Percentiles rank a stretch among this genome's conserved stretches.
Evolutionary conservation across 331 rosid genomes (phyloP).

Genomic region (Rosa hybrid): DNA sequence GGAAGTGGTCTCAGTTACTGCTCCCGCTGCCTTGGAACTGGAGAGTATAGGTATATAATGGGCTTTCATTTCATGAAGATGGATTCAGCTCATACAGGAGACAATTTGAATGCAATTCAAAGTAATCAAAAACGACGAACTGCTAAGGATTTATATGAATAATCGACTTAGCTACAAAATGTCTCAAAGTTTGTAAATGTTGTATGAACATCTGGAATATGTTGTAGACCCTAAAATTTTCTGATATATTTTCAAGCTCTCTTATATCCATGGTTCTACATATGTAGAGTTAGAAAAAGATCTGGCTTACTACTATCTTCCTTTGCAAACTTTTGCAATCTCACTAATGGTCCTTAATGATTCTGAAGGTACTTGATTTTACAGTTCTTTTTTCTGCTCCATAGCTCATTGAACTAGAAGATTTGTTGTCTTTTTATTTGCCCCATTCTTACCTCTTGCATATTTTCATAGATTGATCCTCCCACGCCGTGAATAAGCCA

Average conservation of each 20-base stretch:
- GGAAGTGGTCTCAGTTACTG: constrained; percentile 85
- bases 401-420: background rate
- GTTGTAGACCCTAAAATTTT: background rate
- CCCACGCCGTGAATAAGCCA: background rate
- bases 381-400: background rate
- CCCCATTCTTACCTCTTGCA: background rate
- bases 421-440: background rate
- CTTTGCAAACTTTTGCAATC: background rate
- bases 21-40: constrained; percentile 83
- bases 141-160: constrained; percentile 25
- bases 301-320: background rate
- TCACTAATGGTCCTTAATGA: background rate
- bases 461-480: background rate
- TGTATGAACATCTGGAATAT: background rate
- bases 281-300: background rate
- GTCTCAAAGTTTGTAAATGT: background rate
- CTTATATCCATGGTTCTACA: background rate
- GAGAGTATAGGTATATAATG: constrained; percentile 79
- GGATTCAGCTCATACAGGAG: constrained; percentile 32
- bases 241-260: background rate
- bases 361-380: background rate
- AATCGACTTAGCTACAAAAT: background rate
- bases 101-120: constrained; percentile 31
- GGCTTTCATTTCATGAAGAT: constrained; percentile 80
- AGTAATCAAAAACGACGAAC: constrained; percentile 9